These are phyloP conservation scores for Solanum hybrid DNA, from an alignment of 305 asterid species.

Conservation along the genomic window DNA sequence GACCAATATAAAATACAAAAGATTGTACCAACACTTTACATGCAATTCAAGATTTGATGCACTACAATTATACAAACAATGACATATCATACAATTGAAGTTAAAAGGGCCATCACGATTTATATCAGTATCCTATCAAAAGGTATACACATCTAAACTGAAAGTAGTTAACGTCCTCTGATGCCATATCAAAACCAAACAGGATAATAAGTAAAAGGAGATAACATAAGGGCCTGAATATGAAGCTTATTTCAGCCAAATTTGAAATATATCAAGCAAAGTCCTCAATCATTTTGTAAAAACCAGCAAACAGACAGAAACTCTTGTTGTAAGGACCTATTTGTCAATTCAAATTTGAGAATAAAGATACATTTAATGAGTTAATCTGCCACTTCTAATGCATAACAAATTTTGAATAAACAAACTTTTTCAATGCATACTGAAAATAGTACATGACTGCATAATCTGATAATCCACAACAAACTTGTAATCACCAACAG, in stretches of 20 bases:
- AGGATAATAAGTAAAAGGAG: neutral
- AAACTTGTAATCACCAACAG: neutral
- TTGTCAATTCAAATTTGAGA: neutral
- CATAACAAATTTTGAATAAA: neutral
- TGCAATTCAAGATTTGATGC: neutral
- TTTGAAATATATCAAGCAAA: neutral
- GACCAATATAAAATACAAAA: neutral
- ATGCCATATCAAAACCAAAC: neutral
- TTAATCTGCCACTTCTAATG: neutral
- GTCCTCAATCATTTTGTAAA: neutral
- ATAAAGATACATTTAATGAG: neutral
- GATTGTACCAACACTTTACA: neutral
- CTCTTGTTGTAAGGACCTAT: neutral
- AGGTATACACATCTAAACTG: neutral
- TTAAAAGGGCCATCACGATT: neutral
- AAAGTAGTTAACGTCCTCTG: neutral
- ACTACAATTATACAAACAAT: neutral
- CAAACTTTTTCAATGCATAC: neutral
- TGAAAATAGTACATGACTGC: neutral
- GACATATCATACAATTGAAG: neutral
- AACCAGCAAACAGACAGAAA: neutral
- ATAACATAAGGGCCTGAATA: neutral
- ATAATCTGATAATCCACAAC: neutral
- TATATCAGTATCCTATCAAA: neutral
- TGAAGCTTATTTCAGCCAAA: neutral